Evolutionary conservation across 768 basidiomycete species (phyloP), one percentile per base, ranked within the genome.

Genomic region (Daedaleopsis sinensis): DNA sequence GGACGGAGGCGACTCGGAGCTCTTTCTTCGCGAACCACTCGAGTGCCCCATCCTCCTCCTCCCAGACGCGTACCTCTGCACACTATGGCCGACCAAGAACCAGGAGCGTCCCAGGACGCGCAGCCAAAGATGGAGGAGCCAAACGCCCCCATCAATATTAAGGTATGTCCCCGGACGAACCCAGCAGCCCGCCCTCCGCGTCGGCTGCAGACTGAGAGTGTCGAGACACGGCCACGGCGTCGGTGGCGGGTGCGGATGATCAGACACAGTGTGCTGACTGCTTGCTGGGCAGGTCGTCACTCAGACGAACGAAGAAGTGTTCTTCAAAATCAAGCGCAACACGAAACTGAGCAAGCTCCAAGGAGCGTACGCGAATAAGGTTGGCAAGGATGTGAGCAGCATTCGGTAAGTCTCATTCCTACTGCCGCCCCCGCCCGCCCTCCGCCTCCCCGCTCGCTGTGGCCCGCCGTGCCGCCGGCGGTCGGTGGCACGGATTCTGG

Each of bases 301-400:
- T 66, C 82, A 89, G 39, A 73, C 78, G 13, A 93, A 92, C 59
- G 92, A 95, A 37, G 94, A 96, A 73, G 92, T 96, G 27, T 96
- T 91, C 77, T 97, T 97, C 84, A 96, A 97, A 83, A 96, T 97
- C 78, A 97, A 96, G 79, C 86, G 90, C 71, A 91, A 84, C 75
- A 96, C 94, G 47, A 94, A 90, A 79, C 77, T 97, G 67, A 91
- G 87, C 81, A 97, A 96, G 79, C 84, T 96, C 24, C 92, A 94
- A 73, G 91, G 86, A 62, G 94, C 94, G 47, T 97, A 97, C 76
- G 94, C 94, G 57, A 86, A 80, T 72, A 94, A 95, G 71, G 93
- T 96, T 16, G 94, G 94, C 59, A 94, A 94, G 75, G 93, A 96
- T 65, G 89, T 94, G 19, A 67, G 71, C 65, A 91, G 88, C 70